Percentiles rank a stretch among this genome's conserved stretches.
Evolutionary conservation across 768 basidiomycete genomes (phyloP).

Genomic region (Suillus alpinus): DNA sequence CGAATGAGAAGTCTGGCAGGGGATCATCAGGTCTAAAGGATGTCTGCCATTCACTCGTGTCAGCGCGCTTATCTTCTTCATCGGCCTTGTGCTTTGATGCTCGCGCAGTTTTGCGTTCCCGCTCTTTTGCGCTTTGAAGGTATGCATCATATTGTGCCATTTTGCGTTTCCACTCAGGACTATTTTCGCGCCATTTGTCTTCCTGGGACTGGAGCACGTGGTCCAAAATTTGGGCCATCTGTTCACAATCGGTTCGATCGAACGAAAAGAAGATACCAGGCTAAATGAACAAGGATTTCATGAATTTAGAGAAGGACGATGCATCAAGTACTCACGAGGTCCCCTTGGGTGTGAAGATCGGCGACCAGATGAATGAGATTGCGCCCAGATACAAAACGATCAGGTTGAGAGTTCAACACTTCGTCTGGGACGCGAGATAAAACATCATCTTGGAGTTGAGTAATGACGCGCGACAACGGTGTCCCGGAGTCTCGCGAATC

Average conservation of each 20-base stretch:
- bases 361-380: slow-evolving; percentile 53
- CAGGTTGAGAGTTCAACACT: slow-evolving; percentile 33
- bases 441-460: slow-evolving; percentile 38
- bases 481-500: slow-evolving; percentile 34
- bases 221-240: slow-evolving; percentile 42
- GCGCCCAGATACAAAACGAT: slow-evolving; percentile 26
- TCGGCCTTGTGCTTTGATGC: slow-evolving; percentile 38
- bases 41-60: slow-evolving; percentile 43
- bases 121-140: slow-evolving; percentile 43
- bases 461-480: slow-evolving; percentile 38
- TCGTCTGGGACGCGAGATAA: slow-evolving; percentile 20
- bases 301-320: not conserved
- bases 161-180: slow-evolving; percentile 48
- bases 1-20: slow-evolving; percentile 59
- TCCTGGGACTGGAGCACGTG: slow-evolving; percentile 42
- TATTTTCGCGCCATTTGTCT: slow-evolving; percentile 43
- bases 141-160: slow-evolving; percentile 51
- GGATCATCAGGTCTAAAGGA: slow-evolving; percentile 60
- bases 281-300: slow-evolving; percentile 26
- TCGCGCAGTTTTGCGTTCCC: slow-evolving; percentile 42
- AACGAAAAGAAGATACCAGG: slow-evolving; percentile 71
- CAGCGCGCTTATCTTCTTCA: slow-evolving; percentile 19
- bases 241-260: slow-evolving; percentile 57
- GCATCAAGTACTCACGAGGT: slow-evolving; percentile 45
- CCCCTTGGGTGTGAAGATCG: slow-evolving; percentile 52